Evolutionary conservation across 306 rosid species (phyloP), one percentile per base, ranked within the genome.

Genomic region (Geum urbanum): DNA sequence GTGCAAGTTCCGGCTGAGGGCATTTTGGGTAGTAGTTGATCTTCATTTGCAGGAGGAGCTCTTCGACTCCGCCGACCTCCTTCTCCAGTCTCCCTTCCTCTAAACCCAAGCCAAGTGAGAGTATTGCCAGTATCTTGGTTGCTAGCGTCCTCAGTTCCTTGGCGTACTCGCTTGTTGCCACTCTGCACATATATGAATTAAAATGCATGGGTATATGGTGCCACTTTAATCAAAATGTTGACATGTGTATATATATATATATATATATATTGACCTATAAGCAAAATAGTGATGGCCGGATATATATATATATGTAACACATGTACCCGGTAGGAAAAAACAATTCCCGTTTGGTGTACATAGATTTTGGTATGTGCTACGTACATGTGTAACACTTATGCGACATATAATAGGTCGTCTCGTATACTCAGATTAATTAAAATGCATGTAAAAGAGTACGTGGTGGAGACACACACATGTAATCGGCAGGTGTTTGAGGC

Each of bases 1-100:
- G 86, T 41, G 97, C 96, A 2, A 91, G 84, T 27, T 91, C 92
- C 9, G 97, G 97, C 48, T 91, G 96, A 44, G 97, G 97, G 67
- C 97, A 91, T 44, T 49, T 81, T 1, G 97, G 97, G 78, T 91
- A 91, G 51, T 91, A 91, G 65, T 91, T 91, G 61, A 91, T 91
- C 68, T 91, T 91, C 88, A 91, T 72, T 14, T 88, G 96, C 50
- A 91, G 91, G 6, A 88, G 64, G 37, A 91, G 88, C 57, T 91
- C 97, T 62, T 91, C 96, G 48, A 80, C 61, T 0, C 97, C 97
- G 5, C 97, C 97, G 0, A 87, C 96, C 73, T 88, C 96, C 63
- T 87, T 73, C 80, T 91, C 97, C 8, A 91, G 58, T 53, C 91
- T 87, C 20, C 88, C 91, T 74, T 84, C 87, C 77, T 87, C 96